Evolutionary conservation across 345 rosid species (phyloP).

Genomic region (Hibiscus syriacus): DNA sequence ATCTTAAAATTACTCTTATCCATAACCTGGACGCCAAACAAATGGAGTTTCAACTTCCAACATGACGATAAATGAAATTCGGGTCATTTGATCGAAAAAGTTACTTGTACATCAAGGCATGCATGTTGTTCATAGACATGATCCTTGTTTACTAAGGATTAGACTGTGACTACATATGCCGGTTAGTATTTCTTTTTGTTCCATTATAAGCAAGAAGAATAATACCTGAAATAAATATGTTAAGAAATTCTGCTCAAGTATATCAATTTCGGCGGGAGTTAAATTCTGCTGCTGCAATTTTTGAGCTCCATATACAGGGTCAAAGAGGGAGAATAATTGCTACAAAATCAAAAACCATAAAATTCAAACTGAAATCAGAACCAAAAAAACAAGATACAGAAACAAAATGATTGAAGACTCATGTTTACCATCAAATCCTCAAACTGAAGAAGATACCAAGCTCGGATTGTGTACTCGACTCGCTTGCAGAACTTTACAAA

Average conservation of each 20-base stretch:
- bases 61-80: neutral
- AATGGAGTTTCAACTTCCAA: neutral
- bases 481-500: neutral
- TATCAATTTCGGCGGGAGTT: neutral
- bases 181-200: too few species aligned
- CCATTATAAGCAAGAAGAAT: neutral
- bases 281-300: neutral
- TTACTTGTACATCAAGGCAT: neutral
- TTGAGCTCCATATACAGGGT: neutral
- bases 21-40: conserved; percentile 50
- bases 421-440: neutral
- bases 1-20: conserved; percentile 89
- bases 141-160: too few species aligned
- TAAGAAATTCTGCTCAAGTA: neutral
- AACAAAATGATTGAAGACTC: neutral
- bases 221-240: neutral
- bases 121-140: neutral
- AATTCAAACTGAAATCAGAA: neutral
- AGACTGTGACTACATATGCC: too few species aligned
- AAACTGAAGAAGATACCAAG: neutral
- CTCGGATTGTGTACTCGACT: neutral
- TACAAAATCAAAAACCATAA: neutral
- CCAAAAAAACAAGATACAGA: neutral
- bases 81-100: neutral
- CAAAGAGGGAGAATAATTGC: neutral